These are phyloP conservation scores for Saccharomycopsis schoenii DNA, from an alignment of 805 yeast genomes.

Conservation along the genomic window DNA sequence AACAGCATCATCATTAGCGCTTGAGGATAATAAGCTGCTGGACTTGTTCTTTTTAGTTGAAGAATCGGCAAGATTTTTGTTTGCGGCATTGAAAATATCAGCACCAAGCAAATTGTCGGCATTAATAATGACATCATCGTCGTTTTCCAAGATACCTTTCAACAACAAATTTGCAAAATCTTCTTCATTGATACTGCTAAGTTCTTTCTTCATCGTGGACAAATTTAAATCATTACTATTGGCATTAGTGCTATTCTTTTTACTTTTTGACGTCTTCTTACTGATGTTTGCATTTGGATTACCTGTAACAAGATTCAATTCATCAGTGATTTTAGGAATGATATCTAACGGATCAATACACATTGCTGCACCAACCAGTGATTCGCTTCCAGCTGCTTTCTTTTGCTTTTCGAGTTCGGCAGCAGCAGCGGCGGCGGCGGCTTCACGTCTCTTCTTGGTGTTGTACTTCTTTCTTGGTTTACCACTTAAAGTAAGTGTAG, in stretches of 20 bases:
- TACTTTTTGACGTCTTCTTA: background rate
- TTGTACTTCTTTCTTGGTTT: background rate
- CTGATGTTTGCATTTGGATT: background rate
- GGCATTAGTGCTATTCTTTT: background rate
- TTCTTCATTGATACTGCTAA: background rate
- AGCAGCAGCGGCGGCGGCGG: background rate
- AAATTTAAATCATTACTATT: background rate
- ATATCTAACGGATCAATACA: background rate
- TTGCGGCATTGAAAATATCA: background rate
- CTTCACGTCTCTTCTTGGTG: slow-evolving; percentile 1
- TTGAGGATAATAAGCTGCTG: background rate
- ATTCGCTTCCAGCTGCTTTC: background rate
- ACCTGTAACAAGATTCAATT: background rate
- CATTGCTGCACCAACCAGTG: background rate
- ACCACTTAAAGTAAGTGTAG: background rate
- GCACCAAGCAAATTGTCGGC: background rate
- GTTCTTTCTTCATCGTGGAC: background rate
- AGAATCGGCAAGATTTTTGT: background rate
- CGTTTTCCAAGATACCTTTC: background rate
- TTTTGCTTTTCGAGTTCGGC: background rate
- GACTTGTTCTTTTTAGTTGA: background rate
- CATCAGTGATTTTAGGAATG: background rate
- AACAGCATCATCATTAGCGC: background rate
- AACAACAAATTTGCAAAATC: background rate
- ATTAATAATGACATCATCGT: background rate